Base-by-base conservation (phyloP, 148 eudicot genomes). In the Spergularia bocconei region DNA sequence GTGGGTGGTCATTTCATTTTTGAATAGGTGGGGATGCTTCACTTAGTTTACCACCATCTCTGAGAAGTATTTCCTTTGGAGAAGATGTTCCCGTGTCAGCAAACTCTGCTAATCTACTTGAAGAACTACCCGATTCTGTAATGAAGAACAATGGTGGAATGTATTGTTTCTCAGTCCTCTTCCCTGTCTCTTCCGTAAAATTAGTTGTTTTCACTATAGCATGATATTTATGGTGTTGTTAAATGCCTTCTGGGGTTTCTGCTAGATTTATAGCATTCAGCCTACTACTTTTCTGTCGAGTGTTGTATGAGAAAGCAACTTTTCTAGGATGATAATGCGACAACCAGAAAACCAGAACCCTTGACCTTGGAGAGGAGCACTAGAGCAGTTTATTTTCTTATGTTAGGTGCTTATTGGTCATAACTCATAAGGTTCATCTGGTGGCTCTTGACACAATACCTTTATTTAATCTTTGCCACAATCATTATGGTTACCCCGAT, bases 21-120 rank as follows among this genome's bases (percentile, higher is more conserved):
- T 58, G 38, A 73, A 58, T 80, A 90, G 97, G 97, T 76, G 93
- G 97, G 48, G 90, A 86, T 80, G 90, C 91, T 55, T 91, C 96
- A 15, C 82, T 84, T 51, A 81, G 82, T 75, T 80, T 85, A 75
- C 85, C 91, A 52, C 85, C 78, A 60, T 71, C 83, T 47, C 53
- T 85, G 74, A 77, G 85, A 75, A 70, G 44, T 85, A 74, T 78
- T 76, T 79, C 81, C 86, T 87, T 83, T 80, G 75, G 74, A 36
- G 79, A 84, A 69, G 81, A 78, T 48, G 78, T 69, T 23, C 29
- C 82, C 11, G 19, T 47, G 13, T 70, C 79, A 15, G 23, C 70
- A 25, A 60, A 56, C 72, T 48, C 50, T 36, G 39, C 78, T 68
- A 59, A 73, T 74, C 44, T 63, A 51, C 11, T 6, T 2, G 67